Evolutionary conservation across 768 basidiomycete species (phyloP).

Genomic region (Boletus huronensis): DNA sequence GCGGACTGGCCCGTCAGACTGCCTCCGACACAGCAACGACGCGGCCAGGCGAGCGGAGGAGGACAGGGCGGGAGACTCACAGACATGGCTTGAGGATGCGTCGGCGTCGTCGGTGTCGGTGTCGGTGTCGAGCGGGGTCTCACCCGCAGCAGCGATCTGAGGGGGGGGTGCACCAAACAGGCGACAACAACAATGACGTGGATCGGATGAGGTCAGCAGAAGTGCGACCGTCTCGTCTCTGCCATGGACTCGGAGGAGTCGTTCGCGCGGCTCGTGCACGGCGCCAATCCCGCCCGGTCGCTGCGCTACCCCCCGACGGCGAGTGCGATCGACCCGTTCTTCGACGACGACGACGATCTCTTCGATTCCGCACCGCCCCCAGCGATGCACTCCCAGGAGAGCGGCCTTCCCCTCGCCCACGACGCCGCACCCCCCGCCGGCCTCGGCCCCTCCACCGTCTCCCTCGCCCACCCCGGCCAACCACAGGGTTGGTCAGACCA

Average conservation of each 20-base stretch:
- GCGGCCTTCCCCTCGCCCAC: slow-evolving; percentile 53
- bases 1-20: background rate
- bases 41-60: background rate
- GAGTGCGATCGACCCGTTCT: slow-evolving; percentile 66
- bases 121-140: too few species aligned
- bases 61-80: slow-evolving; percentile 10
- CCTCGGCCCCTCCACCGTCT: slow-evolving; percentile 46
- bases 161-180: slow-evolving; percentile 8
- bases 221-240: background rate
- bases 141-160: background rate
- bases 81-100: slow-evolving; percentile 15
- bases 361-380: slow-evolving; percentile 1
- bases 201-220: slow-evolving; percentile 5
- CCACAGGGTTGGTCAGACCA: slow-evolving; percentile 74
- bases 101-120: slow-evolving; percentile 5
- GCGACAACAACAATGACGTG: slow-evolving; percentile 8
- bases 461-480: slow-evolving; percentile 37
- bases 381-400: slow-evolving; percentile 42
- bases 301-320: slow-evolving; percentile 52
- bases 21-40: background rate
- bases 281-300: slow-evolving; percentile 26
- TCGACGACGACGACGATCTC: slow-evolving; percentile 73
- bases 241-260: slow-evolving; percentile 28
- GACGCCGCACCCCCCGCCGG: slow-evolving; percentile 63
- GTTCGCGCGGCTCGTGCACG: slow-evolving; percentile 26